A percentile compares a stretch with the other conserved stretches of the same genome.
Conservation (phyloP, 352 stramenopile species). For the Pythium apleroticum region DNA sequence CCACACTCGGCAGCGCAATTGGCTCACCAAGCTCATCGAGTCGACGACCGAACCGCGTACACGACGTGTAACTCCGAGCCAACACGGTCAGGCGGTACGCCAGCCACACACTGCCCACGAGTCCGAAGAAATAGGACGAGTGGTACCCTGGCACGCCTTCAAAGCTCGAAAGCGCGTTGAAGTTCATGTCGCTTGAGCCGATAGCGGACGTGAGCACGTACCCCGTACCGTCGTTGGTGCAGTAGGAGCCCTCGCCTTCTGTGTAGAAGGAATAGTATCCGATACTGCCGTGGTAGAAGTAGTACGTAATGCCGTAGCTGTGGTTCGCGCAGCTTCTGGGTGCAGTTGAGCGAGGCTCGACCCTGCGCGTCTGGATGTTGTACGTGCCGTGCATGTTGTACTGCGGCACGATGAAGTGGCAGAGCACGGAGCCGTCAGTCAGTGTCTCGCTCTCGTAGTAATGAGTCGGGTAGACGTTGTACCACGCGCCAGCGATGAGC, state of each 20-base stretch:
- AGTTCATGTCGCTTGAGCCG: not conserved
- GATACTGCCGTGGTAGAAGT: not conserved
- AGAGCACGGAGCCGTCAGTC: not conserved
- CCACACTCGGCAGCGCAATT: not conserved
- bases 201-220: not conserved
- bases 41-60: not conserved
- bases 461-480: not conserved
- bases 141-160: not conserved
- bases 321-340: not conserved
- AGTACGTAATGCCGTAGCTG: not conserved
- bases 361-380: not conserved
- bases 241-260: not conserved
- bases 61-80: not conserved
- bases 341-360: not conserved
- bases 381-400: slow-evolving; percentile 2
- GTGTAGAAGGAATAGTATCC: not conserved
- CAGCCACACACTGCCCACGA: not conserved
- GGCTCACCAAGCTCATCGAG: not conserved
- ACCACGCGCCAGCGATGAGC: not conserved
- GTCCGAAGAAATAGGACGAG: not conserved
- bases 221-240: not conserved
- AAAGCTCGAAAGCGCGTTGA: not conserved
- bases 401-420: not conserved
- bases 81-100: not conserved
- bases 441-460: not conserved